These are phyloP conservation scores for Xylaria cubensis DNA, from an alignment of 495 filamentous ascomycete species.

Conservation along the genomic window DNA sequence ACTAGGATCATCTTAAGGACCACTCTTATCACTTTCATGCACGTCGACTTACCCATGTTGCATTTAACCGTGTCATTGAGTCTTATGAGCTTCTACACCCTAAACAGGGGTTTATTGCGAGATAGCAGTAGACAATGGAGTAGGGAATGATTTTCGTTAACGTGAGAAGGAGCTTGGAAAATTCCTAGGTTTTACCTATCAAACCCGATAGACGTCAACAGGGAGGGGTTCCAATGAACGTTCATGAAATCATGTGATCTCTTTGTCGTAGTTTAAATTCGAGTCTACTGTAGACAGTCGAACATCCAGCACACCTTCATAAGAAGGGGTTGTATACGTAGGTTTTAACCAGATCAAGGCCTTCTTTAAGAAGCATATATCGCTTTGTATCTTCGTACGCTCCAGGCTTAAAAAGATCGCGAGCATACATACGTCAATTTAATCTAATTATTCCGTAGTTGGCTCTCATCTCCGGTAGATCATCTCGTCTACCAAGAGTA, in stretches of 20 bases:
- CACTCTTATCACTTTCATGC: too few relatives aligned
- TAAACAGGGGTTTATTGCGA: not conserved
- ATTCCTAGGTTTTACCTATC: not conserved
- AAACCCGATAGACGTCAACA: not conserved
- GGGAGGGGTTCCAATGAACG: not conserved
- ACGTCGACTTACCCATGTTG: too few relatives aligned
- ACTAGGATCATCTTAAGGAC: not conserved
- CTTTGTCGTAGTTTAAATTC: not conserved
- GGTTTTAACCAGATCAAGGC: not conserved
- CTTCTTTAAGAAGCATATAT: too few relatives aligned
- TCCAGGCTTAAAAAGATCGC: too few relatives aligned
- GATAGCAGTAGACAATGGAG: not conserved
- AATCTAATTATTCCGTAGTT: too few relatives aligned
- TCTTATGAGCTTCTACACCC: not conserved
- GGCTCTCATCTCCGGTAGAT: too few relatives aligned
- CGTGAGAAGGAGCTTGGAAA: not conserved
- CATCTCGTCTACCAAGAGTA: too few relatives aligned
- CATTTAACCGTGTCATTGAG: not conserved
- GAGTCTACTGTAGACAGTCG: not conserved
- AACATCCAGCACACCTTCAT: not conserved
- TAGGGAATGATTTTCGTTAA: not conserved
- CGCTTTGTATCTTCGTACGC: too few relatives aligned
- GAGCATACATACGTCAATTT: too few relatives aligned
- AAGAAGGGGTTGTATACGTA: not conserved
- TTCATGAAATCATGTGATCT: not conserved